Evolutionary conservation across 202 grass and related monocot genomes (phyloP), one percentile per base, ranked within the genome.

Genomic region (Bolboschoenoplectus hybrid): DNA sequence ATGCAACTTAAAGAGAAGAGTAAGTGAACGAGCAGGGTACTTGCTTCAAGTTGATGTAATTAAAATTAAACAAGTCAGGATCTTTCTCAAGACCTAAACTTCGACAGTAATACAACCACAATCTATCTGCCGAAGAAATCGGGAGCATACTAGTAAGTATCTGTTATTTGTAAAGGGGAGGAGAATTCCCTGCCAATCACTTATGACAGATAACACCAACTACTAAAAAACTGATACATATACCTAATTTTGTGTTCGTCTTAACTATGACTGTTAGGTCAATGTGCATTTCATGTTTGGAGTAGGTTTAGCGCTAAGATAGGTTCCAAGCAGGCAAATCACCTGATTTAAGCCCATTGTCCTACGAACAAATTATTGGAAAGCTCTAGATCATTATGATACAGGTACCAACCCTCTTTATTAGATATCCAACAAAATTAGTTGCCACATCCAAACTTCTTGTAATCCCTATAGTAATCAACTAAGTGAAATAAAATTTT

Each of bases 341-440:
- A 32, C 19, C 73, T 55, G 7, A 55, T 55, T 26, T 74, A 74
- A 74, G 9, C n/a, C 70, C 70, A 67, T 26, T 26, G 70, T 51
- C 73, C 5, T 36, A 55, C 6, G 43, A 76, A 76, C 26, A 53
- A 55, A 76, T 52, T 53, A 74, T 53, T 76, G 70, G 45, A 32
- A 50, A 12, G 12, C 4, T 53, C 47, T 76, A 76, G 73, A 55
- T 53, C 20, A 14, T 53, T 35, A 76, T 76, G 49, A 5, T 53
- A 76, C 3, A 2, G 36, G 12, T 41, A 68, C 6, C 36, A 16
- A 70, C 13, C 17, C 3, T 73, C 9, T 39, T 67, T 67, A 34
- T n/a, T 46, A 20, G 69, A 9, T 73, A 9, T 73, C 69, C 43
- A 67, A 13, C 35, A 45, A 44, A 71, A 71, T 71, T 7, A 9